These are phyloP conservation scores for Termitomyces sp. DNA, from an alignment of 768 basidiomycete genomes.

Conservation along the genomic window DNA sequence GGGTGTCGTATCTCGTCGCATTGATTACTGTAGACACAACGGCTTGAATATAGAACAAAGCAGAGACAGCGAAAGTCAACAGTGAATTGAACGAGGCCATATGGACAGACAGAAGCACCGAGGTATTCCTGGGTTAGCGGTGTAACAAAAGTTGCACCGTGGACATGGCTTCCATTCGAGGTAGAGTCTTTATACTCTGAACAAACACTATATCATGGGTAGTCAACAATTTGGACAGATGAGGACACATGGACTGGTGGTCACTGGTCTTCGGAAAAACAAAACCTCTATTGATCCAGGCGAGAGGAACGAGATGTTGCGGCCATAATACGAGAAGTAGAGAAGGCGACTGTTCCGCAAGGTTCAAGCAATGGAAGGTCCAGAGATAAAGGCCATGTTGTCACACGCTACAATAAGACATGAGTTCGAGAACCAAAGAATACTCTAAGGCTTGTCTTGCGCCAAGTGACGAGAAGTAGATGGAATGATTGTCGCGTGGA, in stretches of 20 bases:
- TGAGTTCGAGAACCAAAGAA: constrained; percentile 1
- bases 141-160: not conserved
- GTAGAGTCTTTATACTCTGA: constrained; percentile 5
- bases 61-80: constrained; percentile 11
- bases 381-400: not conserved
- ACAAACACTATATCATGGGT: not conserved
- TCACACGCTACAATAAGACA: constrained; percentile 7
- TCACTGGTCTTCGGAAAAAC: not conserved
- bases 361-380: not conserved
- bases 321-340: not conserved
- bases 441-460: not conserved
- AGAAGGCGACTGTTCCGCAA: constrained; percentile 1
- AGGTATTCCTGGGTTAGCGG: not conserved
- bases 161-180: not conserved
- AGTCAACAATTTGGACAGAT: not conserved
- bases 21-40: constrained; percentile 14
- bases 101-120: not conserved
- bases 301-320: not conserved
- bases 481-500: not conserved
- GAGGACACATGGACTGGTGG: not conserved
- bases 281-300: not conserved
- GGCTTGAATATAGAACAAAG: constrained; percentile 12
- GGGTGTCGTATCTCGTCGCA: constrained; percentile 17
- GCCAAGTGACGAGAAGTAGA: not conserved
- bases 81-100: constrained; percentile 14